Base-by-base conservation (phyloP, 371 early-diverging fungal genomes). In the Zychaea mexicana region DNA sequence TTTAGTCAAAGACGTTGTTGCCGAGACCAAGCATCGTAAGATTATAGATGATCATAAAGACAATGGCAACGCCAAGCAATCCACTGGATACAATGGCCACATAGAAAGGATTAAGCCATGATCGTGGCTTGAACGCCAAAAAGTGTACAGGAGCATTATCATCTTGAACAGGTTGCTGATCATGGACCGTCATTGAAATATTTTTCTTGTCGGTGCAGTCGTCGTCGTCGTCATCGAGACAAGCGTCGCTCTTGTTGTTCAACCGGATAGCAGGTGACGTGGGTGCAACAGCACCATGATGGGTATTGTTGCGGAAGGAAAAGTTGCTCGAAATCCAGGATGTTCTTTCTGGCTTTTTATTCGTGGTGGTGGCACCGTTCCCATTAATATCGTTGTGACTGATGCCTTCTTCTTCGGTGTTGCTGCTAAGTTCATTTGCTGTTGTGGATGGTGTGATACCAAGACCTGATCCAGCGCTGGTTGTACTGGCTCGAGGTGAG, bases 41-140 rank as follows among this genome's bases (percentile, higher is more conserved):
- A 64, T 76, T 67, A 57, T 70, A 80, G 9, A 77, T 70, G n/a
- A 80, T 75, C 73, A 75, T 80, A 30, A 77, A 77, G 3, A 71
- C 31, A 10, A 80, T 66, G 2, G 78, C 62, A 10, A 70, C 15
- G 33, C 52, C 45, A 36, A 77, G 49, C 0, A 69, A 56, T 32
- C 52, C 47, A 54, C 77, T 68, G 2, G 68, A 56, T 2, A 72
- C 22, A 13, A 75, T 47, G 15, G 81, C 81, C n/a, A 75, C 54
- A 52, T 71, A 64, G 28, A 80, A 74, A 0, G 81, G 76, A 49
- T 76, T 77, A 2, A 77, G 45, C 61, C 72, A 68, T 28, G 47
- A 26, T 38, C 65, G 59, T 17, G 58, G 36, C 9, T 68, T 52
- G 57, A 79, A 79, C 2, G 80, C 80, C 47, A 67, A 36, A 52